Base-by-base conservation (phyloP, 345 rosid genomes). In the Salix purpurea region DNA sequence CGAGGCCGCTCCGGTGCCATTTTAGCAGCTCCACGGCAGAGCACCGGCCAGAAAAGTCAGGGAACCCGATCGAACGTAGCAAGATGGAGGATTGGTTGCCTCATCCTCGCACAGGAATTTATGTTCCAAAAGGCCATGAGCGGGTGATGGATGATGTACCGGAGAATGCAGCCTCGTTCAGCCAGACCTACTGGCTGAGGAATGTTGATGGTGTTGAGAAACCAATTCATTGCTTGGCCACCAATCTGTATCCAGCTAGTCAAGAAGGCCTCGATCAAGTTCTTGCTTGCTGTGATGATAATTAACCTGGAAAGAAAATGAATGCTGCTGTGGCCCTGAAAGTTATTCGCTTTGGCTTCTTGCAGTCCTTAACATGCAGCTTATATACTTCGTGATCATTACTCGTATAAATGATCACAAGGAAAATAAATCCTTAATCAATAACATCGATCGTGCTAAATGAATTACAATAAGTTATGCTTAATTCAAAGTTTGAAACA, bases 61-160 rank as follows among this genome's bases (percentile, higher is more conserved):
- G 18, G 67, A 56, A 32, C 12, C 39, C 28, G 5, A 72, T 24
- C 37, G 18, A 16, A 11, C 23, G 44, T 13, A 40, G 67, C 24
- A 65, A 73, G 65, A 50, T 0, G 52, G 70, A 56, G 39, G 28
- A 61, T 23, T 90, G 96, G 96, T 76, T 85, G 36, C 96, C 96
- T 23, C 88, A 90, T 74, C 94, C 94, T 36, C 91, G 88, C 16
- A 84, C 85, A 6, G 96, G 92, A 64, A 91, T 90, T 73, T 91
- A 86, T 73, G 79, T 81, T 26, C 96, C 96, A 0, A 74, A 79
- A 68, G 92, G 96, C 24, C 89, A 87, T 3, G 94, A 91, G 68
- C 44, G 84, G 84, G 90, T 87, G 78, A 84, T 91, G 88, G 84
- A 86, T 0, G 94, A 81, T 42, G 89, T 91, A 4, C 91, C 94